Percentiles rank a stretch among this genome's conserved stretches.
phyloP scores from a whole-genome alignment of 768 basidiomycete species.

The Suillus subaureus region DNA sequence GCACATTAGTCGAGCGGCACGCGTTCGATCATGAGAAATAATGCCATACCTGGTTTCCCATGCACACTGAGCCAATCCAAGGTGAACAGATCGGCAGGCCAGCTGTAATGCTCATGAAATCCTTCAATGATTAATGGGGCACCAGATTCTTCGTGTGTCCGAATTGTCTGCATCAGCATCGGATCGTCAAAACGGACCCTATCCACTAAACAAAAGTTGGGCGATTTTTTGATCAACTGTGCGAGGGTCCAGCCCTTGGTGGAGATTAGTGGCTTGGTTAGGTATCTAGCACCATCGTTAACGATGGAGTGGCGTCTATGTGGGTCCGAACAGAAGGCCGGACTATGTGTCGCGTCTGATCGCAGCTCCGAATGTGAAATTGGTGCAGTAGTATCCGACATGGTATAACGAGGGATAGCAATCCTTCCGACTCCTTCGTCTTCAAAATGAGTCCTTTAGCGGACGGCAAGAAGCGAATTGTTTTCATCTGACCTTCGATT shows the following conservation, averaged over 20 bases:
- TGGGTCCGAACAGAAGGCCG: background rate
- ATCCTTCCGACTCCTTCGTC: background rate
- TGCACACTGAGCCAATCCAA: constrained; percentile 53
- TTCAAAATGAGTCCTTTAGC: background rate
- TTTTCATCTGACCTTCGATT: background rate
- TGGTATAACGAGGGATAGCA: background rate
- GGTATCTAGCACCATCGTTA: constrained; percentile 12
- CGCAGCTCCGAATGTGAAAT: background rate
- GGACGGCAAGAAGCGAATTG: background rate
- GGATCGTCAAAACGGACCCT: constrained; percentile 37
- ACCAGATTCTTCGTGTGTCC: constrained; percentile 50
- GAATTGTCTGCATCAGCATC: constrained; percentile 38
- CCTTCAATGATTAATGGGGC: constrained; percentile 65
- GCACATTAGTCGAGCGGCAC: constrained; percentile 13
- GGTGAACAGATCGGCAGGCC: constrained; percentile 59
- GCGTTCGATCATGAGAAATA: background rate
- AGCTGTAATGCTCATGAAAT: constrained; percentile 54
- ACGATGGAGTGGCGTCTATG: background rate
- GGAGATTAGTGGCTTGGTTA: constrained; percentile 29
- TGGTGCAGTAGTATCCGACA: background rate
- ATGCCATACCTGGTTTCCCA: constrained; percentile 28
- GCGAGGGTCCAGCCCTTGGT: constrained; percentile 56
- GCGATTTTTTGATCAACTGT: constrained; percentile 36
- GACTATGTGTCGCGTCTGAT: background rate
- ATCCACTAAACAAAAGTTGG: constrained; percentile 45